A percentile compares a stretch with the other conserved stretches of the same genome.
Conservation (phyloP, 306 rosid genomes). For the Vigna radiata region DNA sequence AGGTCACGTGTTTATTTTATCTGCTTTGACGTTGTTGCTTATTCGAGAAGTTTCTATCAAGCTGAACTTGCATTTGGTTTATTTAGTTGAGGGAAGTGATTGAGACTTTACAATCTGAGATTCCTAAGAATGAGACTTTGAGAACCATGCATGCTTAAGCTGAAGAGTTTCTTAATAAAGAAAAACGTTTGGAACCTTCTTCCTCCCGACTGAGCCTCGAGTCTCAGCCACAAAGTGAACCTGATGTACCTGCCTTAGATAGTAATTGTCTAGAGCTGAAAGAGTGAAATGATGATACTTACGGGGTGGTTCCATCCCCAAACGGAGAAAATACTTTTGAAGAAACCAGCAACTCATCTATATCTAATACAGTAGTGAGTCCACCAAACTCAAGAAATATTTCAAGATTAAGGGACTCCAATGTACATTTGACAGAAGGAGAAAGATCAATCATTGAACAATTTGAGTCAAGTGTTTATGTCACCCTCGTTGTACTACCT, state of each 20-base stretch:
- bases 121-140: conserved; percentile 53
- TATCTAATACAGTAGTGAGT: conserved; percentile 43
- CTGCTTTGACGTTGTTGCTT: not conserved
- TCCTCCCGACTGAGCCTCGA: conserved; percentile 40
- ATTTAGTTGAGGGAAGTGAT: conserved; percentile 63
- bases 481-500: conserved; percentile 58
- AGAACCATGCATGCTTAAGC: conserved; percentile 61
- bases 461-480: conserved; percentile 86
- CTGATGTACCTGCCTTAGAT: conserved; percentile 44
- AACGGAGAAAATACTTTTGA: conserved; percentile 47
- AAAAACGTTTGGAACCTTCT: conserved; percentile 42
- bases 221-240: conserved; percentile 48
- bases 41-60: conserved; percentile 18
- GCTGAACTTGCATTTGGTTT: conserved; percentile 42
- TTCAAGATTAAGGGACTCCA: conserved; percentile 45
- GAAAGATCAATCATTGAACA: conserved; percentile 73
- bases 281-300: conserved; percentile 43
- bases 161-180: conserved; percentile 56
- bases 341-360: conserved; percentile 43
- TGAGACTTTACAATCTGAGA: conserved; percentile 66
- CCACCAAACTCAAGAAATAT: conserved; percentile 51
- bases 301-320: conserved; percentile 36
- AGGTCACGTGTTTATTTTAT: no score
- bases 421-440: conserved; percentile 40
- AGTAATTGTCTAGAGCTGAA: conserved; percentile 41